Evolutionary conservation across 805 yeast genomes (phyloP).

Genomic region (Hanseniaspora hatyaiensis): DNA sequence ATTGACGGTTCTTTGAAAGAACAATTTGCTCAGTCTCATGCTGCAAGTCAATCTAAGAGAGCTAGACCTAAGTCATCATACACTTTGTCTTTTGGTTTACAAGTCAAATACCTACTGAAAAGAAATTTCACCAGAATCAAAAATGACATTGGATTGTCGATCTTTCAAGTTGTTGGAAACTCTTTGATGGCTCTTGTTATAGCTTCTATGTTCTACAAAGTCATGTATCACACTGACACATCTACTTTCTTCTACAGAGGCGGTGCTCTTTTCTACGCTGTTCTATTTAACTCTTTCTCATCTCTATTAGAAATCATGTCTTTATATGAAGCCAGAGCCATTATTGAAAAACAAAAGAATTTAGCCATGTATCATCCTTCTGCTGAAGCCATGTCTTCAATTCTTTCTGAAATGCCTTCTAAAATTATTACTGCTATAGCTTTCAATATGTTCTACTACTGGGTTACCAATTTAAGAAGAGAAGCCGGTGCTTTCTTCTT

Average conservation of each 20-base stretch:
- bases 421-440: constrained; percentile 35
- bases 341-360: constrained; percentile 48
- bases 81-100: constrained; percentile 42
- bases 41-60: constrained; percentile 41
- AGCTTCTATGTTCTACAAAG: constrained; percentile 48
- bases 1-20: constrained; percentile 23
- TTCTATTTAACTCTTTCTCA: constrained; percentile 50
- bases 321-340: constrained; percentile 43
- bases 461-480: constrained; percentile 43
- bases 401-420: constrained; percentile 42
- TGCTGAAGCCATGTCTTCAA: constrained; percentile 47
- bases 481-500: constrained; percentile 45
- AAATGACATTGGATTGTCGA: constrained; percentile 40
- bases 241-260: constrained; percentile 44
- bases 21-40: constrained; percentile 33
- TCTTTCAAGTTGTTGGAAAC: constrained; percentile 36
- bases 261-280: constrained; percentile 57
- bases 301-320: constrained; percentile 48
- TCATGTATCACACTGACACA: constrained; percentile 31
- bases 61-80: constrained; percentile 41
- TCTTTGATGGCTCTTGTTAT: constrained; percentile 43
- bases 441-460: constrained; percentile 43
- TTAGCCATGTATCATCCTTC: constrained; percentile 49
- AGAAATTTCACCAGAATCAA: constrained; percentile 41
- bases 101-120: constrained; percentile 35